Percentiles rank a stretch among this genome's conserved stretches.
Conservation (phyloP, 2,329 filamentous ascomycete genomes). For the Aulographum hederae region DNA sequence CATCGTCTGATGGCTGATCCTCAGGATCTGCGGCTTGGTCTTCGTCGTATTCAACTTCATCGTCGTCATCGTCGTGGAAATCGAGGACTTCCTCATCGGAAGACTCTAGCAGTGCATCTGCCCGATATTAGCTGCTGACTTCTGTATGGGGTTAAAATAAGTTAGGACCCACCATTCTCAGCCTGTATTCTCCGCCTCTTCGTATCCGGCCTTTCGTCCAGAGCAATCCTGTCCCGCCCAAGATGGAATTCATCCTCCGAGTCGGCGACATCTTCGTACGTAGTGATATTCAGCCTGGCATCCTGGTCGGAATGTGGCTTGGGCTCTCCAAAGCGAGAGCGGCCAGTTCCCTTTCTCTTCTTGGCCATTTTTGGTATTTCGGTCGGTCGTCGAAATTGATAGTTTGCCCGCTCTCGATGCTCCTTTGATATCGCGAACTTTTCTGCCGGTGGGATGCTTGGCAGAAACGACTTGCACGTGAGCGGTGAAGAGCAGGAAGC, state of each 20-base stretch:
- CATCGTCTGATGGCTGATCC: neutral
- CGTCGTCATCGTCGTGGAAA: slow-evolving; percentile 24
- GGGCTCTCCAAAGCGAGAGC: slow-evolving; percentile 16
- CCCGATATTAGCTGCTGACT: neutral
- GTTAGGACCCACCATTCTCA: slow-evolving; percentile 38
- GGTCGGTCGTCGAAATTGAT: no score
- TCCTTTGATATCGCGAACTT: no score
- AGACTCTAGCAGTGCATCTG: slow-evolving; percentile 37
- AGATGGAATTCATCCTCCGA: slow-evolving; percentile 89
- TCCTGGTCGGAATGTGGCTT: slow-evolving; percentile 14
- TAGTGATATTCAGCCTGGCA: slow-evolving; percentile 34
- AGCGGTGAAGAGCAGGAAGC: no score
- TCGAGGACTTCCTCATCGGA: slow-evolving; percentile 46
- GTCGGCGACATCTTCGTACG: slow-evolving; percentile 73
- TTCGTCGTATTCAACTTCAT: slow-evolving; percentile 25
- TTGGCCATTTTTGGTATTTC: slow-evolving; percentile 25
- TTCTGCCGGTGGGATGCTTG: no score
- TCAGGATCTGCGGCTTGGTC: slow-evolving; percentile 23
- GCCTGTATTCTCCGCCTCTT: slow-evolving; percentile 57
- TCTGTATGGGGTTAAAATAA: slow-evolving; percentile 6
- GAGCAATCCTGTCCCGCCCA: slow-evolving; percentile 66
- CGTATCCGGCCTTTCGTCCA: slow-evolving; percentile 62
- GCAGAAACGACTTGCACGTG: no score
- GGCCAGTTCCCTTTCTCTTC: slow-evolving; percentile 50
- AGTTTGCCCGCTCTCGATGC: no score